phyloP scores from a whole-genome alignment of 192 early-diverging fungal genomes.

The Chytriomyces sp. region DNA sequence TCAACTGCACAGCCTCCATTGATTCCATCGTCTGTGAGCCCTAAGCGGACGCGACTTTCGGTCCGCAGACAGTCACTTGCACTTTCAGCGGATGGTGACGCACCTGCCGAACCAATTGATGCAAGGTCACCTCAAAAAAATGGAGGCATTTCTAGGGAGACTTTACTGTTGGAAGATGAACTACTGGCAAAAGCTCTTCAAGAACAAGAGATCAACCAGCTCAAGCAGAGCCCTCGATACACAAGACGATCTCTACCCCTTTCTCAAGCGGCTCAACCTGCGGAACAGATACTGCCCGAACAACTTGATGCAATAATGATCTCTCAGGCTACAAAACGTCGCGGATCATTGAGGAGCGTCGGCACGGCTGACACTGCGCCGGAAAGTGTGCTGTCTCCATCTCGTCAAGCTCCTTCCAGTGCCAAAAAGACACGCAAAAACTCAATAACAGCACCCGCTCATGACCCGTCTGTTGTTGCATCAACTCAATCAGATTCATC shows the following conservation, averaged over 20 bases:
- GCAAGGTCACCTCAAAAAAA: not conserved
- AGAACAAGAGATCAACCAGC: conserved; percentile 11
- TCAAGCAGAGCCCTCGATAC: not conserved
- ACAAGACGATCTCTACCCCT: not conserved
- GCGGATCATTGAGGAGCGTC: not conserved
- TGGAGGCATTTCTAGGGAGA: not conserved
- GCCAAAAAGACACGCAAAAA: too few species aligned
- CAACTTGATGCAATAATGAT: not conserved
- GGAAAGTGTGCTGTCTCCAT: too few species aligned
- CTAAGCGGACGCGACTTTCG: not conserved
- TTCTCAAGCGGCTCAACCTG: not conserved
- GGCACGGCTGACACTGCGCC: too few species aligned
- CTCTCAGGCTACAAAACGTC: not conserved
- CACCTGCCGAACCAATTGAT: not conserved
- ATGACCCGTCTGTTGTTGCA: too few species aligned
- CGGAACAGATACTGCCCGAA: not conserved
- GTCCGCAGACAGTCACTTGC: not conserved
- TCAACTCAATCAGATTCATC: too few species aligned
- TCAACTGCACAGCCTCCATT: not conserved
- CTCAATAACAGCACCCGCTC: too few species aligned
- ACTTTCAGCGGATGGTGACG: not conserved
- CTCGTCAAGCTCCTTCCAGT: too few species aligned
- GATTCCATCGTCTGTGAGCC: not conserved
- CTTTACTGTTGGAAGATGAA: conserved; percentile 20
- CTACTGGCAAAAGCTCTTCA: conserved; percentile 29